Percentiles rank a stretch among this genome's conserved stretches.
Conservation (phyloP, 2,329 filamentous ascomycete species). For the Teratosphaeria viscida region DNA sequence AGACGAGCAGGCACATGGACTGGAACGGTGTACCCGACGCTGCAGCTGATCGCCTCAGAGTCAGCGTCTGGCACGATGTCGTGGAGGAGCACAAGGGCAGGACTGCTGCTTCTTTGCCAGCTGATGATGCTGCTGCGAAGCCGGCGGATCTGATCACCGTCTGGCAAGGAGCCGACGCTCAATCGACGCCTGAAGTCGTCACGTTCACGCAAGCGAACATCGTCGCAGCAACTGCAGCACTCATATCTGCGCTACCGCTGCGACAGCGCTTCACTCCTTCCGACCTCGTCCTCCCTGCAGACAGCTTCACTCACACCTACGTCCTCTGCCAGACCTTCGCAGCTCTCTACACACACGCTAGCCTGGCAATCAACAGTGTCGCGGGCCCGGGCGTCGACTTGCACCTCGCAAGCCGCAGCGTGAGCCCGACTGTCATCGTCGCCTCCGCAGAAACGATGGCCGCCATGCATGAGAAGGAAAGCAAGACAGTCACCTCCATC, state of each 20-base stretch:
- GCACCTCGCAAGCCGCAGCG: constrained; percentile 57
- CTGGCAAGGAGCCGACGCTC: constrained; percentile 46
- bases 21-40: constrained; percentile 83
- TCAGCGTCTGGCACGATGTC: constrained; percentile 89
- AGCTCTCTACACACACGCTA: constrained; percentile 74
- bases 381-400: constrained; percentile 65
- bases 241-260: constrained; percentile 65
- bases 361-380: constrained; percentile 80
- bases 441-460: constrained; percentile 64
- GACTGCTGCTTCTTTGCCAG: constrained; percentile 53
- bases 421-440: constrained; percentile 74
- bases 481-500: constrained; percentile 44
- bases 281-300: constrained; percentile 78
- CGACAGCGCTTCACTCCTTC: constrained; percentile 60
- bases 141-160: constrained; percentile 50
- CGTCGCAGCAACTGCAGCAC: constrained; percentile 72
- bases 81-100: constrained; percentile 56
- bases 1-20: constrained; percentile 83
- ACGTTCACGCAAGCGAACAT: constrained; percentile 77
- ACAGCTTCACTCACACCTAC: constrained; percentile 69
- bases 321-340: constrained; percentile 69
- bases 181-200: constrained; percentile 55
- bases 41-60: constrained; percentile 61
- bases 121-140: constrained; percentile 43
- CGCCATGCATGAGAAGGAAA: constrained; percentile 53